A percentile compares a stretch with the other conserved stretches of the same genome.
Evolutionary conservation across 768 basidiomycete genomes (phyloP).

Genomic region (Macrolepiota dolichaula): DNA sequence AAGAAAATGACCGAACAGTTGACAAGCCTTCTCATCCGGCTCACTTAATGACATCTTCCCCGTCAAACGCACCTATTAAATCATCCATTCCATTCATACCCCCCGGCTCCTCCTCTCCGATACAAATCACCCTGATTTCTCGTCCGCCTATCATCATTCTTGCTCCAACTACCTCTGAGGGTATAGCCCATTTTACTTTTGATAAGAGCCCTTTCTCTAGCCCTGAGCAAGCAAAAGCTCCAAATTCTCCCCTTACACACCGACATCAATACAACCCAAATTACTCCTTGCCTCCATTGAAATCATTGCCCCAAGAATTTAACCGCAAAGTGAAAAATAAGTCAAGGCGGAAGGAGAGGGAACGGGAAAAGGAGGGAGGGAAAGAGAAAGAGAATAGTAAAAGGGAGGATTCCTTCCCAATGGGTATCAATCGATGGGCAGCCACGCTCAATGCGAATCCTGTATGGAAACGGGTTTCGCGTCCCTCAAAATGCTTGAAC

Average conservation of each 20-base stretch:
- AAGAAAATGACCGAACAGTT: slow-evolving; percentile 4
- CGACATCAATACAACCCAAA: slow-evolving; percentile 38
- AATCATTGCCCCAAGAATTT: slow-evolving; percentile 51
- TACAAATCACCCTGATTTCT: background rate
- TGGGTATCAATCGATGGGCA: slow-evolving; percentile 71
- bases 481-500: slow-evolving; percentile 73
- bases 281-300: slow-evolving; percentile 56
- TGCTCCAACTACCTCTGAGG: slow-evolving; percentile 18
- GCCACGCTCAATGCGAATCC: slow-evolving; percentile 78
- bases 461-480: slow-evolving; percentile 62
- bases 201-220: slow-evolving; percentile 14
- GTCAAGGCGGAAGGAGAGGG: slow-evolving; percentile 41
- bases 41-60: background rate
- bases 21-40: background rate
- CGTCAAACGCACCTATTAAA: slow-evolving; percentile 5
- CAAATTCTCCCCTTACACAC: slow-evolving; percentile 21
- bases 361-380: slow-evolving; percentile 49
- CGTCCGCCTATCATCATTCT: slow-evolving; percentile 26
- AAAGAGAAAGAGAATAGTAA: slow-evolving; percentile 35
- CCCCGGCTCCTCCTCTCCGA: slow-evolving; percentile 9
- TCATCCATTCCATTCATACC: slow-evolving; percentile 11
- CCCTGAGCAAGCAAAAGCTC: slow-evolving; percentile 11
- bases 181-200: slow-evolving; percentile 15
- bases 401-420: slow-evolving; percentile 60
- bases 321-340: slow-evolving; percentile 35